A percentile compares a stretch with the other conserved stretches of the same genome.
phyloP scores from a whole-genome alignment of 106 monocot genomes.

The Apostasia ramifera region DNA sequence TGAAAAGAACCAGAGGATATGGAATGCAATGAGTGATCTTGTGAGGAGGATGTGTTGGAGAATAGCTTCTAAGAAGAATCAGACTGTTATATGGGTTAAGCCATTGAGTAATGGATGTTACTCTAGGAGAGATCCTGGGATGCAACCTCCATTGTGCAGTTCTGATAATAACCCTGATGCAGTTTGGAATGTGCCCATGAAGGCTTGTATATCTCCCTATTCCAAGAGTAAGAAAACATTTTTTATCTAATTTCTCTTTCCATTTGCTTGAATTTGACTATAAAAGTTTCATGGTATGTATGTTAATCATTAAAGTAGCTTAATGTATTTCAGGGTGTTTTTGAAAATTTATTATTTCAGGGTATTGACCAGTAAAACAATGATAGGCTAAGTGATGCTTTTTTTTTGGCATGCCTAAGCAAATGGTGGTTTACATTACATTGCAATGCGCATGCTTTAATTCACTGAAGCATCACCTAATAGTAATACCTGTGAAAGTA shows the following conservation, averaged over 20 bases:
- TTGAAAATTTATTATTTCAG: no score
- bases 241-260: neutral
- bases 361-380: no score
- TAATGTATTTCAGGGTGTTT: no score
- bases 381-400: no score
- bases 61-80: conserved; percentile 76
- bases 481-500: no score
- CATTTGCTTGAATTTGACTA: no score
- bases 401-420: no score
- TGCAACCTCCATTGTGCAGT: conserved; percentile 51
- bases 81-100: conserved; percentile 82
- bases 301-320: no score
- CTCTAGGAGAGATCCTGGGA: conserved; percentile 46
- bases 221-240: conserved; percentile 51
- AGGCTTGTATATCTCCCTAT: conserved; percentile 72
- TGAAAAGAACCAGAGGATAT: conserved; percentile 64
- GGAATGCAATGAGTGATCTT: conserved; percentile 76
- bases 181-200: conserved; percentile 75
- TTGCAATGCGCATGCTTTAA: no score
- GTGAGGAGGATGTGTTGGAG: conserved; percentile 81
- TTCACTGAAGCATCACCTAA: no score
- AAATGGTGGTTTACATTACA: no score
- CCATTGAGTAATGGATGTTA: conserved; percentile 73
- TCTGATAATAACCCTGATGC: conserved; percentile 61
- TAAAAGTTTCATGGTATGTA: no score